Conservation (phyloP, 2,329 filamentous ascomycete genomes). For the Fusarium proliferatum region DNA sequence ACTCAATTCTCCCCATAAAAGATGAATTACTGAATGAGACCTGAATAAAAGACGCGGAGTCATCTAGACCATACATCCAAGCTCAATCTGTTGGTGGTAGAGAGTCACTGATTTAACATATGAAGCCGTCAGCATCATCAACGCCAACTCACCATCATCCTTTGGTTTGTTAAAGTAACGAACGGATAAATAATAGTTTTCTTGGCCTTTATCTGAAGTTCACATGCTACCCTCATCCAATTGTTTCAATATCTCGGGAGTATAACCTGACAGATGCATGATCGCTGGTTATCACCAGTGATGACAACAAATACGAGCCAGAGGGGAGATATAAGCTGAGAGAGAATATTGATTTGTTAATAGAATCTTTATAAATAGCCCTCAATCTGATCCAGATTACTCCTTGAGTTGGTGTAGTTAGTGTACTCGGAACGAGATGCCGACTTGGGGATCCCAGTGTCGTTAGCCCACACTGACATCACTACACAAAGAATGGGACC, state of each 20-base stretch:
- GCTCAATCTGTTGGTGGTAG: not conserved
- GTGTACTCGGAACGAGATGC: not conserved
- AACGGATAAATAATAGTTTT: accelerated
- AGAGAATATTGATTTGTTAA: accelerated
- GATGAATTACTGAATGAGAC: accelerated
- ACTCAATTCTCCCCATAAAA: not conserved
- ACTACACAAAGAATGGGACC: not conserved
- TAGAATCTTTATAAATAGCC: not conserved
- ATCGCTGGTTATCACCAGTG: no score
- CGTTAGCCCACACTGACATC: not conserved
- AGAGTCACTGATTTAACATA: not conserved
- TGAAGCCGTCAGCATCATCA: not conserved
- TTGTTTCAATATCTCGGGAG: not conserved
- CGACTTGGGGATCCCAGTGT: not conserved
- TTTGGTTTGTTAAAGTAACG: not conserved
- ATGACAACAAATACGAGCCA: not conserved
- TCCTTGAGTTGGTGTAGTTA: not conserved
- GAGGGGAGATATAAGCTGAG: accelerated
- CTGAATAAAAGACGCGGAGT: accelerated
- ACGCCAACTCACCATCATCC: not conserved
- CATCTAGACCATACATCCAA: not conserved
- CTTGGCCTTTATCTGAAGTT: no score
- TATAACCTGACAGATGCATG: no score
- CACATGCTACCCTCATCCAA: not conserved
- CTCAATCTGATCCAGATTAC: accelerated